Percentiles rank a stretch among this genome's conserved stretches.
Conservation (phyloP, 352 stramenopile species). For the Phytophthora chlamydospora region DNA sequence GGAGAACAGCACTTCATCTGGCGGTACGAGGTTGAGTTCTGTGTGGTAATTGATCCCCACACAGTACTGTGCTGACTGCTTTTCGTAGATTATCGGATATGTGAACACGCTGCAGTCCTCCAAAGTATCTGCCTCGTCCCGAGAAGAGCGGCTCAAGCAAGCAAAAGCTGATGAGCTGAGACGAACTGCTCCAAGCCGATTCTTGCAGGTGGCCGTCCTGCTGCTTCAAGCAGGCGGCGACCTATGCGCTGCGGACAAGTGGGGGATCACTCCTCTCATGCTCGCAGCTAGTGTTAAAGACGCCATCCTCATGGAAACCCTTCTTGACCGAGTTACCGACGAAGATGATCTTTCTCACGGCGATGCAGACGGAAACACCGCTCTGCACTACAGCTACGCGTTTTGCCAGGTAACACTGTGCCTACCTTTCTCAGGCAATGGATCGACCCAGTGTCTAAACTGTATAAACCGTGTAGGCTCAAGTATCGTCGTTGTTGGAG, state of each 20-base stretch:
- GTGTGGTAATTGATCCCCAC: neutral
- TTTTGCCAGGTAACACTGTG: conserved; percentile 49
- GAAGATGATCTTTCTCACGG: conserved; percentile 27
- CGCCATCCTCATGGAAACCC: conserved; percentile 37
- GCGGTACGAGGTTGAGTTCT: conserved; percentile 29
- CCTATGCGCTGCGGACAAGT: conserved; percentile 44
- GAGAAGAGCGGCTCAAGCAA: conserved; percentile 11
- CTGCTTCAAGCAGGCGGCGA: conserved; percentile 42
- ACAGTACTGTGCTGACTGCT: neutral
- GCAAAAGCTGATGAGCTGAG: conserved; percentile 11
- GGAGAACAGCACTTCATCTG: conserved; percentile 57
- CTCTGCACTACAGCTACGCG: conserved; percentile 75
- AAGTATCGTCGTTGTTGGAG: conserved; percentile 53
- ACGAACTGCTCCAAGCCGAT: conserved; percentile 29
- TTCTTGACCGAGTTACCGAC: conserved; percentile 39
- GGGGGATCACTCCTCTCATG: conserved; percentile 71
- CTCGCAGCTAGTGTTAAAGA: conserved; percentile 46
- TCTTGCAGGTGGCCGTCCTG: conserved; percentile 40
- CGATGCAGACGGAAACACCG: conserved; percentile 53
- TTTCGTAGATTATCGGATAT: conserved; percentile 44
- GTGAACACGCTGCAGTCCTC: conserved; percentile 20
- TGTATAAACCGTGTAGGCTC: conserved; percentile 19
- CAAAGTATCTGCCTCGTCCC: conserved; percentile 4
- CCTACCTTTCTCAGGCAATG: neutral
- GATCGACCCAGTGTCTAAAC: too few species aligned